Conservation (phyloP, 257 asterid species). For the Craterostigma plantagineum region DNA sequence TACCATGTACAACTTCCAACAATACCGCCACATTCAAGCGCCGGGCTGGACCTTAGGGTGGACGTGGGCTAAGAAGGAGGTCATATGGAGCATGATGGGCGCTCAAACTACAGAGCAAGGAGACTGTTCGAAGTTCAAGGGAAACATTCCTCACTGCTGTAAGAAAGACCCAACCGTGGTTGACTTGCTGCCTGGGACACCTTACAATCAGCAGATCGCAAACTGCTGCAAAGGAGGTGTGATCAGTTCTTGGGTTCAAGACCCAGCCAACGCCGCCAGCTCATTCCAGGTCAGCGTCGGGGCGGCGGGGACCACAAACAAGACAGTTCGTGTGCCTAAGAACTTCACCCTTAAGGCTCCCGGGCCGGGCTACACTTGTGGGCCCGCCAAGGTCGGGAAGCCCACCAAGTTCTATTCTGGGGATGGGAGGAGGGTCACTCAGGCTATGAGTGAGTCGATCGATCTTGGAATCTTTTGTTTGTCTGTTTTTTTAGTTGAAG, state of each 20-base stretch:
- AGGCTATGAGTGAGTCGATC: constrained; percentile 52
- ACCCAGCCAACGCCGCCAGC: constrained; percentile 34
- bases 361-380: constrained; percentile 59
- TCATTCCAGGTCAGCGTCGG: constrained; percentile 48
- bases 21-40: constrained; percentile 23
- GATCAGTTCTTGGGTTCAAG: constrained; percentile 43
- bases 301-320: constrained; percentile 39
- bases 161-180: constrained; percentile 40
- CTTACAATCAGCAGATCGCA: constrained; percentile 48
- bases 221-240: constrained; percentile 64
- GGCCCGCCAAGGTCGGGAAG: constrained; percentile 37
- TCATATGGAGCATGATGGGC: constrained; percentile 29
- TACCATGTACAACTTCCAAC: constrained; percentile 32
- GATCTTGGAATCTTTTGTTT: constrained; percentile 12
- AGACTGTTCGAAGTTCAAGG: constrained; percentile 29
- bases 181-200: constrained; percentile 46
- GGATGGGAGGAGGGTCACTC: constrained; percentile 47
- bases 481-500: constrained; percentile 7
- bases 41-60: constrained; percentile 37
- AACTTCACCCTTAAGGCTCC: constrained; percentile 50
- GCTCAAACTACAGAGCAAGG: constrained; percentile 25
- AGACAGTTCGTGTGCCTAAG: constrained; percentile 39
- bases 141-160: constrained; percentile 47
- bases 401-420: constrained; percentile 25
- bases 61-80: constrained; percentile 37